Percentiles rank a stretch among this genome's conserved stretches.
Evolutionary conservation across 1,139 yeast species (phyloP).

Genomic region (Blastobotrys indianensis): DNA sequence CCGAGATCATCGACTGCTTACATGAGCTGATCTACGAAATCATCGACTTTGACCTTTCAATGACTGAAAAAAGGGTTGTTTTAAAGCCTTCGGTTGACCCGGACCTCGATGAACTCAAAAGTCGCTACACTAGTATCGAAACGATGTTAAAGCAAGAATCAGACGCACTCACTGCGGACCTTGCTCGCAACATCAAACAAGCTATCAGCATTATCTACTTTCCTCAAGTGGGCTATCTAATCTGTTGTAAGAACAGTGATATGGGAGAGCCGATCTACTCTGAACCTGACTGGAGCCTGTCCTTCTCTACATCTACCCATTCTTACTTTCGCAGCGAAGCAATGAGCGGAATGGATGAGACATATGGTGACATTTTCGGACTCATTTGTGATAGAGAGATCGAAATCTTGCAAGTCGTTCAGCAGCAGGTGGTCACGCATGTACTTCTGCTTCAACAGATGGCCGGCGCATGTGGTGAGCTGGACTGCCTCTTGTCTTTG

Average conservation of each 20-base stretch:
- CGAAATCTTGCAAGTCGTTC: slow-evolving; percentile 1
- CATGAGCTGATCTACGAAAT: neutral
- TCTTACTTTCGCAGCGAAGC: neutral
- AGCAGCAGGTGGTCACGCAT: slow-evolving; percentile 1
- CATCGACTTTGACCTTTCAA: neutral
- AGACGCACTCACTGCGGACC: neutral
- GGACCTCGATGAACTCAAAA: slow-evolving; percentile 3
- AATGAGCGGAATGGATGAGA: slow-evolving; percentile 3
- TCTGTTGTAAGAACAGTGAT: neutral
- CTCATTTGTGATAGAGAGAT: slow-evolving; percentile 6
- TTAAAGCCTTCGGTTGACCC: slow-evolving; percentile 1
- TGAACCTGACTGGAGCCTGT: slow-evolving; percentile 1
- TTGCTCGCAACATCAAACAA: neutral
- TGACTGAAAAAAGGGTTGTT: neutral
- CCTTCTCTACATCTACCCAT: neutral
- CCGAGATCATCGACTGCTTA: neutral
- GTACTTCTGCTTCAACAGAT: neutral
- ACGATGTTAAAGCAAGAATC: neutral
- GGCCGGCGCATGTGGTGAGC: neutral
- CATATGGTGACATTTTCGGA: slow-evolving; percentile 1
- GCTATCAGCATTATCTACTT: slow-evolving; percentile 1
- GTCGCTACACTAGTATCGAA: neutral
- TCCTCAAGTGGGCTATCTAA: slow-evolving; percentile 4
- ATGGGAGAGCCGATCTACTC: no score
- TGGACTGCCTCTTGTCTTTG: neutral